Base-by-base conservation (phyloP, 1,139 yeast species). In the Taiozyma sp. region DNA sequence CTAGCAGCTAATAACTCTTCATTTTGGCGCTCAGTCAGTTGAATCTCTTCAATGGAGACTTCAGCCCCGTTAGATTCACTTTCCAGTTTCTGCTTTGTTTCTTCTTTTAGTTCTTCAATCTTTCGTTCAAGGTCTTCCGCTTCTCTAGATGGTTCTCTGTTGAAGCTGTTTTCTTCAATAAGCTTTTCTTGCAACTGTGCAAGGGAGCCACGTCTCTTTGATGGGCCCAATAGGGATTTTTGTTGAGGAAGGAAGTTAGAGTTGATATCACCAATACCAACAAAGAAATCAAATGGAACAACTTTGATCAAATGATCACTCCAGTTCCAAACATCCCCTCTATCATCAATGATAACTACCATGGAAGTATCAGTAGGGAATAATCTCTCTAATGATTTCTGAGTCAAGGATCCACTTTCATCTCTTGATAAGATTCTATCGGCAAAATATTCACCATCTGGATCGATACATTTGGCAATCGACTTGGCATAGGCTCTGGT, bases 291-390 rank as follows among this genome's bases (percentile, higher is more conserved):
- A 67, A 90, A 93, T 0, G 99, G 99, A 2, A 91, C 87, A 10
- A 93, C 99, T 66, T 92, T 90, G 54, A 93, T 82, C 58, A 93
- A 74, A 66, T 93, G 92, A 28, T 87, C 84, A 58, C 91, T 89
- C 99, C 99, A 93, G 65, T 88, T 90, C 99, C 99, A 93, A 12
- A 93, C 99, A 67, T 93, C 99, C 5, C 98, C 99, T 66, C 99
- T 80, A 66, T 93, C 99, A 68, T 93, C 99, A 54, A 93, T 93
- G 45, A 93, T 86, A 3, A 90, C 96, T 45, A 93, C 99, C 97
- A 93, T 88, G 16, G 96, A 85, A 40, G 96, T 96, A 57, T 93
- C 96, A 4, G 93, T 96, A 0, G 99, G 99, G 65, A 95, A 95
- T 48, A 95, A 73, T 55, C 99, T 75, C 62, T 87, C 85, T 55